phyloP scores from a whole-genome alignment of 2,329 filamentous ascomycete genomes.

The Fusarium verticillioides region DNA sequence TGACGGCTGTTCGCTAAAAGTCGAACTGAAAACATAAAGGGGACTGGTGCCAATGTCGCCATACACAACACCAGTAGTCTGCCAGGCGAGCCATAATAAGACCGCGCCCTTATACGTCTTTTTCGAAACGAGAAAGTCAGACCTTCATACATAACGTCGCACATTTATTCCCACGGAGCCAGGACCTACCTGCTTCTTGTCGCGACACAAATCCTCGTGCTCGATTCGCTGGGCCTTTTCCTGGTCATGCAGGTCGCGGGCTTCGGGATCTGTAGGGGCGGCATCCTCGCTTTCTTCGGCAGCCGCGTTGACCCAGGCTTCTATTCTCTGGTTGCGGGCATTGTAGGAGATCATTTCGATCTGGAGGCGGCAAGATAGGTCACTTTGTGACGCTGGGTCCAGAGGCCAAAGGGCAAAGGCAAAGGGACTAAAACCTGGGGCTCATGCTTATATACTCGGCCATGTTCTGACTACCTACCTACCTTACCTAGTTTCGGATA shows the following conservation, averaged over 20 bases:
- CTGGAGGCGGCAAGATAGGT: constrained; percentile 29
- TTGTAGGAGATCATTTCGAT: constrained; percentile 42
- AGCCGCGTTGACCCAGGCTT: constrained; percentile 37
- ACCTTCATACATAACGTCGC: background rate
- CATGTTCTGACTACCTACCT: constrained; percentile 16
- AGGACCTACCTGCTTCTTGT: constrained; percentile 44
- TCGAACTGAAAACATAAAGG: constrained; percentile 78
- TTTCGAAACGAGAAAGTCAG: constrained; percentile 12
- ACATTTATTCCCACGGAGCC: background rate
- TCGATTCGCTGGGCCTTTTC: constrained; percentile 46
- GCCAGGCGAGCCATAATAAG: constrained; percentile 66
- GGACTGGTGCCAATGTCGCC: constrained; percentile 75
- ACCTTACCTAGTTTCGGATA: background rate
- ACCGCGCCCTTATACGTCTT: constrained; percentile 45
- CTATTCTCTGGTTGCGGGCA: constrained; percentile 43
- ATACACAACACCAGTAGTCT: constrained; percentile 74
- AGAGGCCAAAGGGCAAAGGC: constrained; percentile 11
- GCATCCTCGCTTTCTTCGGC: constrained; percentile 41
- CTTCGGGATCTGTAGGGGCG: constrained; percentile 40
- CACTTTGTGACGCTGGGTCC: constrained; percentile 40
- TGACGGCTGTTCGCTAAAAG: constrained; percentile 66
- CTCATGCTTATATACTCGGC: constrained; percentile 40
- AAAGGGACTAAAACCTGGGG: constrained; percentile 30
- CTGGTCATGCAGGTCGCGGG: constrained; percentile 44
- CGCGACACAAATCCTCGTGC: constrained; percentile 44